A percentile compares a stretch with the other conserved stretches of the same genome.
phyloP scores from a whole-genome alignment of 2,329 filamentous ascomycete species.

The Aspergillus puulaauensis region DNA sequence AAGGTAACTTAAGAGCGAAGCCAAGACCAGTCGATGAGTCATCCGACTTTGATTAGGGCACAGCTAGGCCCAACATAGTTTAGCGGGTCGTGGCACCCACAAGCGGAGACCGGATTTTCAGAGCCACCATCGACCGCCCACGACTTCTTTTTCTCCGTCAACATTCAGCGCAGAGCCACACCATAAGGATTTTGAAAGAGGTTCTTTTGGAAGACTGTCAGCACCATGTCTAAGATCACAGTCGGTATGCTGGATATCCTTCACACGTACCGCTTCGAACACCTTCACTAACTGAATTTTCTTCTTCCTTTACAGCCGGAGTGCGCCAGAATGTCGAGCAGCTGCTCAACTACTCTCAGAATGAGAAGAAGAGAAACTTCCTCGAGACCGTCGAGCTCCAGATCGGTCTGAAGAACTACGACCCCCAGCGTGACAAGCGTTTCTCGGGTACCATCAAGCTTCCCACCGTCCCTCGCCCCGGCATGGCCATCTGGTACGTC shows the following conservation, averaged over 20 bases:
- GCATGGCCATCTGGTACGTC: constrained; percentile 78
- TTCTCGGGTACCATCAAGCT: constrained; percentile 99
- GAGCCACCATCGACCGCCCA: constrained; percentile 17
- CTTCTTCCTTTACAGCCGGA: constrained; percentile 61
- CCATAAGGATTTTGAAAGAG: constrained; percentile 64
- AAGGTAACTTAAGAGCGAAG: background rate
- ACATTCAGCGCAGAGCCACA: constrained; percentile 59
- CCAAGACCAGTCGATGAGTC: background rate
- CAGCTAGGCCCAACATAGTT: constrained; percentile 15
- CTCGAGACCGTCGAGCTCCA: constrained; percentile 81
- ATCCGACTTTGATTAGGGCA: constrained; percentile 22
- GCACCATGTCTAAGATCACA: constrained; percentile 59
- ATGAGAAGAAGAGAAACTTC: constrained; percentile 98
- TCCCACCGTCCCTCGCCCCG: constrained; percentile 84
- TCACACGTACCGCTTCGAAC: background rate
- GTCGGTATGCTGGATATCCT: constrained; percentile 46
- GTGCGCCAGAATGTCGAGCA: constrained; percentile 92
- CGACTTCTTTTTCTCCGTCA: constrained; percentile 26
- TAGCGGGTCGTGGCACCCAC: constrained; percentile 34
- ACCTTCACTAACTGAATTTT: background rate
- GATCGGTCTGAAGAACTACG: constrained; percentile 98
- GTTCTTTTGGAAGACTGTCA: constrained; percentile 84
- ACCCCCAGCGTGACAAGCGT: constrained; percentile 99
- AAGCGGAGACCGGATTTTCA: constrained; percentile 40
- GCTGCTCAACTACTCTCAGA: constrained; percentile 90